Evolutionary conservation across 495 filamentous ascomycete species (phyloP).

Genomic region (Mytilinidion resinicola): DNA sequence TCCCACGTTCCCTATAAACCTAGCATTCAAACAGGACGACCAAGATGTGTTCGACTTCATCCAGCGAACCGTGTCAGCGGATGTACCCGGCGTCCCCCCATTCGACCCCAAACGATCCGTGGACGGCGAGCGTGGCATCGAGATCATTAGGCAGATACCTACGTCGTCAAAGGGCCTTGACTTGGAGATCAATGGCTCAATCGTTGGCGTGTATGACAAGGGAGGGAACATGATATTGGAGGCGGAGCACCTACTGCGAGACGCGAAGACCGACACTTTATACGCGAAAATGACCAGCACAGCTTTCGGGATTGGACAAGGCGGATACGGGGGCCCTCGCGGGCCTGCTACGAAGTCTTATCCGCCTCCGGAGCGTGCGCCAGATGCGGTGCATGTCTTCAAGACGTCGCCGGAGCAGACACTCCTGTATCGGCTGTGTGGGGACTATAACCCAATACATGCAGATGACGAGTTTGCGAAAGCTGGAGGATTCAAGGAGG

Average conservation of each 20-base stretch:
- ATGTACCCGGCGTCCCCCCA: constrained; percentile 28
- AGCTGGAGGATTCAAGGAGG: constrained; percentile 29
- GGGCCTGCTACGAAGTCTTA: constrained; percentile 21
- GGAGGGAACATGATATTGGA: constrained; percentile 31
- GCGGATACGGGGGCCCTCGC: constrained; percentile 30
- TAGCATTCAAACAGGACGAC: constrained; percentile 30
- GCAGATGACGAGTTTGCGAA: constrained; percentile 31
- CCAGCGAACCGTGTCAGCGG: constrained; percentile 18
- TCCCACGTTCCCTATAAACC: constrained; percentile 33
- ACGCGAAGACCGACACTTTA: constrained; percentile 26
- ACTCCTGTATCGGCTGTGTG: constrained; percentile 34
- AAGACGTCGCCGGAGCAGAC: constrained; percentile 28
- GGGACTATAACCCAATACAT: constrained; percentile 35
- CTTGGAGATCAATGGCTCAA: constrained; percentile 26
- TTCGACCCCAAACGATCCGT: constrained; percentile 32
- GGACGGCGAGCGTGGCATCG: constrained; percentile 32
- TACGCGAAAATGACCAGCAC: constrained; percentile 27
- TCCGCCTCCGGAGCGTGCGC: constrained; percentile 20
- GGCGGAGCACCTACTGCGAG: constrained; percentile 22
- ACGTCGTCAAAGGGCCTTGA: constrained; percentile 25
- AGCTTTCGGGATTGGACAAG: constrained; percentile 31
- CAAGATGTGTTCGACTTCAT: constrained; percentile 33
- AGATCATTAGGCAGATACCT: constrained; percentile 26
- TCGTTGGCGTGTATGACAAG: constrained; percentile 33
- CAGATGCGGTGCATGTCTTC: constrained; percentile 28